Evolutionary conservation across 2,329 filamentous ascomycete species (phyloP).

Genomic region (Monosporascus sp.): DNA sequence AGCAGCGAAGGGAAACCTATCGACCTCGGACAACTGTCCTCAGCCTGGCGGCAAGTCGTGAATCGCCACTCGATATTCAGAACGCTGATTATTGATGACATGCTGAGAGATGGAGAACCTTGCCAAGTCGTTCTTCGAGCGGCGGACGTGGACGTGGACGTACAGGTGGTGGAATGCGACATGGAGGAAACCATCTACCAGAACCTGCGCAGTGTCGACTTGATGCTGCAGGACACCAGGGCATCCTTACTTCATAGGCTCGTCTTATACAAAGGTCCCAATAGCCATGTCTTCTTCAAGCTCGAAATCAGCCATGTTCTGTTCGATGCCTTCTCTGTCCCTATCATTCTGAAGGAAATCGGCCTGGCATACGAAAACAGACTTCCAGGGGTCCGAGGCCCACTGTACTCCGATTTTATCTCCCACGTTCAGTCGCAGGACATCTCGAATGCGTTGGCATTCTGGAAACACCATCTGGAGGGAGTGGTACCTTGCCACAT

Average conservation of each 20-base stretch:
- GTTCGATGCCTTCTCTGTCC: background rate
- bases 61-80: background rate
- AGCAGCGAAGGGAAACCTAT: background rate
- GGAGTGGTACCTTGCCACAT: background rate
- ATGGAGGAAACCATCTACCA: background rate
- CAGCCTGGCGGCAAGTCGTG: background rate
- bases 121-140: background rate
- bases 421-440: background rate
- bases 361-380: background rate
- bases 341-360: background rate
- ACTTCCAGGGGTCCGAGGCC: background rate
- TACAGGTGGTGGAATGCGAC: background rate
- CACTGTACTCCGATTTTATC: background rate
- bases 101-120: background rate
- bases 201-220: background rate
- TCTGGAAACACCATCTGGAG: background rate
- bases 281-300: background rate
- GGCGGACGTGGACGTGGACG: background rate
- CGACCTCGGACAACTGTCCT: background rate
- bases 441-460: background rate
- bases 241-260: background rate
- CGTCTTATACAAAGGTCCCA: background rate
- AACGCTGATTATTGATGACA: background rate
- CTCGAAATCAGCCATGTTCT: background rate
- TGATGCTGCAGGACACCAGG: background rate